Conservation (phyloP, 2,329 filamentous ascomycete genomes). For the Fusarium sp. region DNA sequence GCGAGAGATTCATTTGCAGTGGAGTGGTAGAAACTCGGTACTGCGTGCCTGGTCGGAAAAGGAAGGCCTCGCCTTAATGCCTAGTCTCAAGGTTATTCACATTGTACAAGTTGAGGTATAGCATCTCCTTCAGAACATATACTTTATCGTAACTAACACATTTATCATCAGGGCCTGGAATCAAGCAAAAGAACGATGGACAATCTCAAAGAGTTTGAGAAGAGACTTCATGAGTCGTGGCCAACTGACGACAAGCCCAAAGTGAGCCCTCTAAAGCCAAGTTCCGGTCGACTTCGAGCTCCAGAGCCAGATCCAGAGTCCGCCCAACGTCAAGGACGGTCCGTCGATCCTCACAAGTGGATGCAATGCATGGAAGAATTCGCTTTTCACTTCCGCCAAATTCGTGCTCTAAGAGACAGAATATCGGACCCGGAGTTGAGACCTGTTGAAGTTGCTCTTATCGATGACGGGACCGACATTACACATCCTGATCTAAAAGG, state of each 20-base stretch:
- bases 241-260: not conserved
- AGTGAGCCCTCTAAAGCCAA: not conserved
- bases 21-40: conserved; percentile 17
- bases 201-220: conserved; percentile 4
- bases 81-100: conserved; percentile 3
- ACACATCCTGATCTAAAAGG: conserved; percentile 9
- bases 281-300: not conserved
- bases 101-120: conserved; percentile 7
- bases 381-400: conserved; percentile 3
- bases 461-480: conserved; percentile 14
- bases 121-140: not conserved
- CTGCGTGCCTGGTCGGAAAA: conserved; percentile 13
- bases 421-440: not conserved
- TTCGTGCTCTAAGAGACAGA: conserved; percentile 7
- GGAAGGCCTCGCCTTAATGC: conserved; percentile 10
- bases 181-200: not conserved
- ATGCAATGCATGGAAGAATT: conserved; percentile 18
- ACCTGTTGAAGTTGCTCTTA: conserved; percentile 10
- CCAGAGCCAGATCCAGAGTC: not conserved
- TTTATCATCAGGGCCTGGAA: conserved; percentile 1
- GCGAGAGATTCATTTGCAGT: conserved; percentile 12
- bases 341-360: conserved; percentile 15
- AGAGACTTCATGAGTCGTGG: conserved; percentile 11
- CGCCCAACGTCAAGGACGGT: not conserved
- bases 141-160: not conserved